Percentiles rank a stretch among this genome's conserved stretches.
Conservation (phyloP, 2,329 filamentous ascomycete species). For the Tolypocladium pustulatum region DNA sequence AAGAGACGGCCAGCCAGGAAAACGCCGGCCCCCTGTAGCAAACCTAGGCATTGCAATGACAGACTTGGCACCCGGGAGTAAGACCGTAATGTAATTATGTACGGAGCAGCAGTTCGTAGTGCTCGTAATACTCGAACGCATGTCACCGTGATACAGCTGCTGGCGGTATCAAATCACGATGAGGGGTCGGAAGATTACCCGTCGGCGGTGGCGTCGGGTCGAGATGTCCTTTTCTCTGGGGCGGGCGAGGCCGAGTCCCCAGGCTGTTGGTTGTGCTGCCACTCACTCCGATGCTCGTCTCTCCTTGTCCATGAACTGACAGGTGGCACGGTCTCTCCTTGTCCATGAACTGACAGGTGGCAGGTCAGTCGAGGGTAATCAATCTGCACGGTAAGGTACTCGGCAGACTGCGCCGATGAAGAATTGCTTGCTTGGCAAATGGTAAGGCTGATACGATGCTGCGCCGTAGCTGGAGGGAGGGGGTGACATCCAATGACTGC, state of each 20-base stretch:
- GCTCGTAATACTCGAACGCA: too few species aligned
- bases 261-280: not conserved
- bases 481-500: not conserved
- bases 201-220: not conserved
- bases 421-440: not conserved
- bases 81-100: too few species aligned
- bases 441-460: not conserved
- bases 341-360: not conserved
- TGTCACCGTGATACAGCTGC: too few species aligned
- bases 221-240: not conserved
- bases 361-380: not conserved
- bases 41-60: not conserved
- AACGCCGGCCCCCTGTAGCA: not conserved
- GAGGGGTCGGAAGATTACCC: not conserved
- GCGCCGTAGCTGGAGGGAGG: not conserved
- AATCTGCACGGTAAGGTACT: not conserved
- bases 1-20: not conserved
- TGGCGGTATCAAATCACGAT: not conserved
- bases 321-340: not conserved
- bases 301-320: not conserved
- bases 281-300: not conserved
- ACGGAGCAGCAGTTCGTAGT: too few species aligned
- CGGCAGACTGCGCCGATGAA: not conserved
- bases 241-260: not conserved
- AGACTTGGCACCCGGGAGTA: too few species aligned